Conservation (phyloP, 192 early-diverging fungal genomes). For the Coemansia sp. region DNA sequence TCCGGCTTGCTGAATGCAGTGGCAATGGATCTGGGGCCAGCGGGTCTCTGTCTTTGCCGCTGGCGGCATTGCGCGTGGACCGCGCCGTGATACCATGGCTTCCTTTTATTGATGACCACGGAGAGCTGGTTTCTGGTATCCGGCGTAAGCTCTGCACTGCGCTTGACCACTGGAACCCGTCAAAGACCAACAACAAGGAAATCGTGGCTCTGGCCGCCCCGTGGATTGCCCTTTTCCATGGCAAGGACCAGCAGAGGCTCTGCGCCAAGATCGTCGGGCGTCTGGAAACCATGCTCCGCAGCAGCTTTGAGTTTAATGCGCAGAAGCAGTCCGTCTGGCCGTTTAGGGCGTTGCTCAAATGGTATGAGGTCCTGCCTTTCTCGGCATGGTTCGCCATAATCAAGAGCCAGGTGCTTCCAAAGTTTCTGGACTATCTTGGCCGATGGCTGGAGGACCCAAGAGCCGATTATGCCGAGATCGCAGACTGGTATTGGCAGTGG, state of each 20-base stretch:
- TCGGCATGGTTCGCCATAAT: constrained; percentile 29
- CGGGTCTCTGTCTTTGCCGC: neutral
- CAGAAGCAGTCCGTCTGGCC: constrained; percentile 37
- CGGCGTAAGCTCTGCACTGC: constrained; percentile 47
- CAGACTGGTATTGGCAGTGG: constrained; percentile 58
- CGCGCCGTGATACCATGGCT: constrained; percentile 44
- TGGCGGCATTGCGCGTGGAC: constrained; percentile 29
- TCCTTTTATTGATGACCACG: constrained; percentile 32
- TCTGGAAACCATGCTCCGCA: constrained; percentile 26
- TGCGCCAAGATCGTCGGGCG: constrained; percentile 20
- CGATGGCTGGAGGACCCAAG: constrained; percentile 38
- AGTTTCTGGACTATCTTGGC: constrained; percentile 33
- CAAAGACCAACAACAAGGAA: constrained; percentile 28
- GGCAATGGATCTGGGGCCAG: neutral
- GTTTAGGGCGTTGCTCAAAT: constrained; percentile 37
- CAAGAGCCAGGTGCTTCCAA: constrained; percentile 15
- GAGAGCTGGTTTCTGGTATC: constrained; percentile 32
- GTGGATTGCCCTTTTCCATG: constrained; percentile 36
- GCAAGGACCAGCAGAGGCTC: constrained; percentile 30
- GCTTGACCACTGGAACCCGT: constrained; percentile 36
- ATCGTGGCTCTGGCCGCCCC: constrained; percentile 25
- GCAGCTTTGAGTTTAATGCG: constrained; percentile 28
- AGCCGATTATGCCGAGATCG: constrained; percentile 48
- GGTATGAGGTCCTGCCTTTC: constrained; percentile 34
- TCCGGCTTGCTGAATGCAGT: neutral